phyloP scores from a whole-genome alignment of 2,329 filamentous ascomycete genomes.

The Chaetomiaceae sp. region DNA sequence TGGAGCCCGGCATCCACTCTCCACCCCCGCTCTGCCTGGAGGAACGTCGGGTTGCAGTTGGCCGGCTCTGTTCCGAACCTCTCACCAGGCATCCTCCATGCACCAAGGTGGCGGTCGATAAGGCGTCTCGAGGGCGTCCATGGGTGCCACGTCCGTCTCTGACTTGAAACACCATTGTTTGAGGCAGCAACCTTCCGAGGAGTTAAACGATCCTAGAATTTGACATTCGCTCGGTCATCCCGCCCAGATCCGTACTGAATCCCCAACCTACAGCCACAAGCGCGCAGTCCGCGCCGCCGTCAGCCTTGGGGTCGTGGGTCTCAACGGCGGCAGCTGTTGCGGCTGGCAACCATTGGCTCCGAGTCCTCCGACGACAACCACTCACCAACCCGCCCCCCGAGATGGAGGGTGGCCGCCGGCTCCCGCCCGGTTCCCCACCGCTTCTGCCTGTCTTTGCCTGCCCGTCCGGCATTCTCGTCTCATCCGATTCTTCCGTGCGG shows the following conservation, averaged over 20 bases:
- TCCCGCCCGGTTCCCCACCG: background rate
- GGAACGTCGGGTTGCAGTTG: background rate
- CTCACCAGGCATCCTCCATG: background rate
- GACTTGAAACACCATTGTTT: background rate
- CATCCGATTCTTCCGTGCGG: background rate
- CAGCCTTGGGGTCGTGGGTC: background rate
- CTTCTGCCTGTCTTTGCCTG: background rate
- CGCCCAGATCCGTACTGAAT: too few relatives aligned
- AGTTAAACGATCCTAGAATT: background rate
- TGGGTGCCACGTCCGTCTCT: background rate
- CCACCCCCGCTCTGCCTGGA: too few relatives aligned
- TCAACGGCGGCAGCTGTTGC: background rate
- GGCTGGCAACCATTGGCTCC: background rate
- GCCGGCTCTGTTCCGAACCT: background rate
- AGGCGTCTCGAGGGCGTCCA: background rate
- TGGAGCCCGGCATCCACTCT: background rate
- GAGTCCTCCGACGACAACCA: background rate
- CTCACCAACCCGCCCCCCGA: background rate
- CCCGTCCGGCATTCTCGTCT: background rate
- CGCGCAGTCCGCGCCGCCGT: background rate
- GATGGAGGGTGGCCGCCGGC: background rate
- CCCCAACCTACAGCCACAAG: background rate
- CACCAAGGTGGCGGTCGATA: background rate
- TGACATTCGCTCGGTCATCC: too few relatives aligned
- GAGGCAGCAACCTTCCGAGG: background rate